These are phyloP conservation scores for Massospora cicadina DNA, from an alignment of 371 early-diverging fungal species.

Conservation along the genomic window DNA sequence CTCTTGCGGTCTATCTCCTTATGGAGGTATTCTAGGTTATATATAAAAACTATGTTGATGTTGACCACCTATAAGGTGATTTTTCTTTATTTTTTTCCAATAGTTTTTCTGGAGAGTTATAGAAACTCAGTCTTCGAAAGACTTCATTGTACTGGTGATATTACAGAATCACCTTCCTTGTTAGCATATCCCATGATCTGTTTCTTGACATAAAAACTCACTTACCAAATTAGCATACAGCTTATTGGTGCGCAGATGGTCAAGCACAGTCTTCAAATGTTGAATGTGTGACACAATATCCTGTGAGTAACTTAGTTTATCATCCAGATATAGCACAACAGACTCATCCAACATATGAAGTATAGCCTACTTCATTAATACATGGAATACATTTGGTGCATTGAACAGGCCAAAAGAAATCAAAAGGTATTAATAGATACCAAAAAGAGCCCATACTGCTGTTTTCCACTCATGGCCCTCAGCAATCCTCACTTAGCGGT, in stretches of 20 bases:
- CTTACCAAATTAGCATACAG: background rate
- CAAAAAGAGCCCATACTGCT: background rate
- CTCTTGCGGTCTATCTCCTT: too few species aligned
- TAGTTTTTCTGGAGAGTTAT: too few species aligned
- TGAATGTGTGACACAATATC: background rate
- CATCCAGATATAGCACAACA: background rate
- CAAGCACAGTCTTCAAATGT: background rate
- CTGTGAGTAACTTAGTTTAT: background rate
- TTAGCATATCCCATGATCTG: background rate
- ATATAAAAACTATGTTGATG: too few species aligned
- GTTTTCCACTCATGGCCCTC: background rate
- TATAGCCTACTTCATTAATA: background rate
- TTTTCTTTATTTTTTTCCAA: too few species aligned
- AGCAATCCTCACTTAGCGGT: background rate
- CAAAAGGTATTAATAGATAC: background rate
- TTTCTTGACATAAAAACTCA: background rate
- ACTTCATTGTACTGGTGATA: too few species aligned
- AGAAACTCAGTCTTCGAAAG: too few species aligned
- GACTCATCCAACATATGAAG: background rate
- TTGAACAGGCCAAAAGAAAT: background rate
- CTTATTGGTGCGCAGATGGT: background rate
- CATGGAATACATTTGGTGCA: background rate
- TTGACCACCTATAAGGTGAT: too few species aligned
- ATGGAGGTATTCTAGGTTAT: too few species aligned
- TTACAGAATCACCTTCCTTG: background rate